A percentile compares a stretch with the other conserved stretches of the same genome.
phyloP scores from a whole-genome alignment of 163 green algal genomes.

The Volvox carteri region DNA sequence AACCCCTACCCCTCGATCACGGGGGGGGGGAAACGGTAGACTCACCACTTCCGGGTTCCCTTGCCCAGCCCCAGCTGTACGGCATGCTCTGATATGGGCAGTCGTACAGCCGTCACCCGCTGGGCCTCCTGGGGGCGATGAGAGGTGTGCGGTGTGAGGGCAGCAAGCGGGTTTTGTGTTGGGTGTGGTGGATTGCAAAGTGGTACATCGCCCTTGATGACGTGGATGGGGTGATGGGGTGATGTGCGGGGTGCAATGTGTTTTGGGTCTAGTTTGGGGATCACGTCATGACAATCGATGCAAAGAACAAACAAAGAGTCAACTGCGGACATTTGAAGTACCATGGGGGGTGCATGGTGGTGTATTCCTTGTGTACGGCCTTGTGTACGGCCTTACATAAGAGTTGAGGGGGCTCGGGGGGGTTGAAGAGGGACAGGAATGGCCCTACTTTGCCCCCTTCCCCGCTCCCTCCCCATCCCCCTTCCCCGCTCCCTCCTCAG shows the following conservation, averaged over 20 bases:
- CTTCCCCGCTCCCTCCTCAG: background rate
- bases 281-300: background rate
- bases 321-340: too few species aligned
- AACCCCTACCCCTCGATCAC: too few species aligned
- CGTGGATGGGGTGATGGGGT: too few species aligned
- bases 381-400: background rate
- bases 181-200: background rate
- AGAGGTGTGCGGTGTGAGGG: too few species aligned
- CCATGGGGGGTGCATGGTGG: background rate
- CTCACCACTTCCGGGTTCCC: conserved; percentile 38
- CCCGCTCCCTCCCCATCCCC: background rate
- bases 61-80: conserved; percentile 52
- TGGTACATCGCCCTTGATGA: background rate
- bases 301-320: too few species aligned
- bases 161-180: background rate
- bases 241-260: too few species aligned
- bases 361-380: background rate
- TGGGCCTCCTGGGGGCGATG: conserved; percentile 45
- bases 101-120: conserved; percentile 26
- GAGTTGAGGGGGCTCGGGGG: too few species aligned
- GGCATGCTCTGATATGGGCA: conserved; percentile 55
- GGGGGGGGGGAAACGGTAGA: too few species aligned
- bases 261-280: too few species aligned
- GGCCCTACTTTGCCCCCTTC: background rate
- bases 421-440: too few species aligned